Evolutionary conservation across 129 eudicot species (phyloP), one percentile per base, ranked within the genome.

Genomic region (Centaurea solstitialis): DNA sequence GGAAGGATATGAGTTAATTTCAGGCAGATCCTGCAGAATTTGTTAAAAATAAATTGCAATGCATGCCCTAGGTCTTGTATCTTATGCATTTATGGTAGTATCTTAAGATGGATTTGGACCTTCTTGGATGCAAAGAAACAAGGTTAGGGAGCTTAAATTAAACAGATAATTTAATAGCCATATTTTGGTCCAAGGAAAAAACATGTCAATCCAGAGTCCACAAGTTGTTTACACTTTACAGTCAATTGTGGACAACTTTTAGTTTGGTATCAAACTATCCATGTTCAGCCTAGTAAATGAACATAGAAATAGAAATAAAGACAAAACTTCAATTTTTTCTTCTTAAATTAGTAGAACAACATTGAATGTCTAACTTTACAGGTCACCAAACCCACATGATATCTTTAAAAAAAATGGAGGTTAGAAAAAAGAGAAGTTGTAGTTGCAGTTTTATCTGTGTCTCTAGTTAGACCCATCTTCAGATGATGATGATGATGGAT

Each of bases 401-500:
- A 75, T 75, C 66, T 43, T 43, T 43, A 76, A 41, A 38, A 41
- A 38, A 2, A 9, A 9, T 20, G n/a, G 30, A 33, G 22, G 33
- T 18, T 17, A 53, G 18, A 53, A 53, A n/a, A 80, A 13, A 53
- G 18, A 80, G 15, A 61, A 37, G 23, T 6, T 37, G 83, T 72
- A 37, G 47, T 73, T 73, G 74, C 50, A 40, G 33, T 39, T 64
- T 80, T 67, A 20, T 45, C 15, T 40, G 26, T 59, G 66, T 61
- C 68, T 61, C 62, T 50, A 17, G 18, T 50, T 50, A 50, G 21
- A 74, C 69, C 65, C 68, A 81, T 41, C 57, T 40, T 74, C 72
- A 45, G 66, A 66, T 81, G 79, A 47, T 65, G 67, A 73, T 30
- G 66, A 66, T 81, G 79, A 47, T 65, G 67, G 80, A 76, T 81